phyloP scores from a whole-genome alignment of 2,329 filamentous ascomycete species.

The Stylonectria norvegica region DNA sequence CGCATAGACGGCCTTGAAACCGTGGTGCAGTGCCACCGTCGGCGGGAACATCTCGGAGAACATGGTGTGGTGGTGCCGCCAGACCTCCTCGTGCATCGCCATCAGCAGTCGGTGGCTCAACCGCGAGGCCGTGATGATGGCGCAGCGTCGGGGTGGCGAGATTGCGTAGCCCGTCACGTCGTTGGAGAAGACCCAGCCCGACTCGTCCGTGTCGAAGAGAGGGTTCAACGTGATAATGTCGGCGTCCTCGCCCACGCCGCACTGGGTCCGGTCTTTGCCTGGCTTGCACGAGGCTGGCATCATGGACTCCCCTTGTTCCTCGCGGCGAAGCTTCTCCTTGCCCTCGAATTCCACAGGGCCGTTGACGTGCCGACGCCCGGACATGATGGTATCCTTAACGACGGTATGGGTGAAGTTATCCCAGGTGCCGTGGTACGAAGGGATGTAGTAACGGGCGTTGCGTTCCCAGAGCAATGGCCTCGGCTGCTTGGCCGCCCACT shows the following conservation, averaged over 20 bases:
- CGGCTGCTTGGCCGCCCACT: slow-evolving; percentile 66
- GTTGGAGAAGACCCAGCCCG: slow-evolving; percentile 68
- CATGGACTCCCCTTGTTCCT: slow-evolving; percentile 50
- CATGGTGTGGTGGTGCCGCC: slow-evolving; percentile 64
- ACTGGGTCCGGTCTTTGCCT: slow-evolving; percentile 49
- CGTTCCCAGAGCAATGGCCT: slow-evolving; percentile 75
- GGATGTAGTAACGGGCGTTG: slow-evolving; percentile 73
- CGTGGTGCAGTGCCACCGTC: slow-evolving; percentile 68
- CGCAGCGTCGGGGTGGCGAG: slow-evolving; percentile 59
- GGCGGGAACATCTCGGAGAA: slow-evolving; percentile 79
- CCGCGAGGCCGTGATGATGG: slow-evolving; percentile 69
- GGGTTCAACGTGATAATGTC: slow-evolving; percentile 77
- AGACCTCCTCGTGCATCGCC: slow-evolving; percentile 74
- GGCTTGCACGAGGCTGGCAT: slow-evolving; percentile 54
- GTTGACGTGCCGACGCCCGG: slow-evolving; percentile 58
- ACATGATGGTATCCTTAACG: slow-evolving; percentile 54
- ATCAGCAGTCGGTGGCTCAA: slow-evolving; percentile 63
- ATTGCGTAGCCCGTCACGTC: slow-evolving; percentile 66
- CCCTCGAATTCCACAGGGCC: slow-evolving; percentile 59
- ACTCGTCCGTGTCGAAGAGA: slow-evolving; percentile 67
- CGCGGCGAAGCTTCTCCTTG: slow-evolving; percentile 44
- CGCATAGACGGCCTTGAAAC: slow-evolving; percentile 73
- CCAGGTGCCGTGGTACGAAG: slow-evolving; percentile 65
- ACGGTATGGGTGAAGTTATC: slow-evolving; percentile 67
- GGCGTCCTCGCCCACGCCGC: slow-evolving; percentile 68